Conservation (phyloP, 371 early-diverging fungal species). For the Capillidium heterosporum region DNA sequence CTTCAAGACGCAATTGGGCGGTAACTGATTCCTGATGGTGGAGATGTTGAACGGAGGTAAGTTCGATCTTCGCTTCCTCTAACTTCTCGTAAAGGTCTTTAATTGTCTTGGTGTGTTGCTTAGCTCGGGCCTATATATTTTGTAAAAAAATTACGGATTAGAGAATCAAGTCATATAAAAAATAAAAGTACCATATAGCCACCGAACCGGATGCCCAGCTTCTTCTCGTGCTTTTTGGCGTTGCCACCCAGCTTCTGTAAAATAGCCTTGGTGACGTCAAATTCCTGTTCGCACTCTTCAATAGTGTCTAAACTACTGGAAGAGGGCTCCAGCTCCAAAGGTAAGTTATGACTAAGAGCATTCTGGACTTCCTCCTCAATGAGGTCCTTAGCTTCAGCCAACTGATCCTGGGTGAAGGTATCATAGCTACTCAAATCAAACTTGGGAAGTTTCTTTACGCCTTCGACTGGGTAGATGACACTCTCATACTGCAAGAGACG, state of each 20-base stretch:
- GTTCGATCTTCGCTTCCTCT: conserved; percentile 39
- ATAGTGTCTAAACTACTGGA: neutral
- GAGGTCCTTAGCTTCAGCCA: conserved; percentile 20
- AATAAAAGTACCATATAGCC: conserved; percentile 29
- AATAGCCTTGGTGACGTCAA: conserved; percentile 33
- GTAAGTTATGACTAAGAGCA: conserved; percentile 9
- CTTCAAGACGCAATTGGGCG: neutral
- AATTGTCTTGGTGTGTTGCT: conserved; percentile 34
- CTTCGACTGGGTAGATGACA: conserved; percentile 41
- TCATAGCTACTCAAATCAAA: conserved; percentile 20
- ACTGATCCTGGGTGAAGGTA: conserved; percentile 20
- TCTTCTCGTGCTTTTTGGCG: conserved; percentile 74
- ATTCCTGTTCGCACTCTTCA: neutral
- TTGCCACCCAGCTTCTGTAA: conserved; percentile 61
- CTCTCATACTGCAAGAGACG: conserved; percentile 44
- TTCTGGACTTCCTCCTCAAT: conserved; percentile 18
- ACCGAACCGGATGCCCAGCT: conserved; percentile 54
- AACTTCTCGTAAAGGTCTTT: conserved; percentile 34
- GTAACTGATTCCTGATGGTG: conserved; percentile 11
- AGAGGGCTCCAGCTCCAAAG: conserved; percentile 11
- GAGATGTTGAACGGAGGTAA: conserved; percentile 31
- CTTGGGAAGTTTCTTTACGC: conserved; percentile 20
- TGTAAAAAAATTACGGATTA: neutral
- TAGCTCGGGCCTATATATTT: conserved; percentile 27
- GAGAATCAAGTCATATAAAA: neutral